These are phyloP conservation scores for Suillus americanus DNA, from an alignment of 768 basidiomycete species.

Conservation along the genomic window DNA sequence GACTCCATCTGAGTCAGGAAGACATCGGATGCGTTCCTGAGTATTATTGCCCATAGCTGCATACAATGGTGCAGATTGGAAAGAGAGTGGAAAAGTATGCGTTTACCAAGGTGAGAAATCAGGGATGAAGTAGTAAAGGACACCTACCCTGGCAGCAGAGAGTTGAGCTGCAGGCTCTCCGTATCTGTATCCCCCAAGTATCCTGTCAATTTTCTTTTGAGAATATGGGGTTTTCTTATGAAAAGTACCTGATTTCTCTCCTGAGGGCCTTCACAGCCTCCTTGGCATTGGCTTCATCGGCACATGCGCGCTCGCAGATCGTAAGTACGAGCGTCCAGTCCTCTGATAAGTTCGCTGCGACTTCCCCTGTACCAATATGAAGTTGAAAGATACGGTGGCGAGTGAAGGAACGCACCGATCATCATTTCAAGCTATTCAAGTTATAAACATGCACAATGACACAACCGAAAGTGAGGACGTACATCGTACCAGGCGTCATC, in stretches of 20 bases:
- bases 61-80: neutral
- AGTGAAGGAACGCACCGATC: slow-evolving; percentile 51
- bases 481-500: no score
- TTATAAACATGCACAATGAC: no score
- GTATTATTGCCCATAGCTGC: slow-evolving; percentile 88
- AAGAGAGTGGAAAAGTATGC: neutral
- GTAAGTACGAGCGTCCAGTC: slow-evolving; percentile 83
- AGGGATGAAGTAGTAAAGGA: neutral
- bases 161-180: slow-evolving; percentile 74
- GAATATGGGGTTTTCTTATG: no score
- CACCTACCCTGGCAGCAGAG: slow-evolving; percentile 68
- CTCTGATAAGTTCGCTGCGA: slow-evolving; percentile 76
- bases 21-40: slow-evolving; percentile 71
- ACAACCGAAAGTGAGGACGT: no score
- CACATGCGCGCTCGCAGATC: slow-evolving; percentile 80
- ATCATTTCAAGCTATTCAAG: no score
- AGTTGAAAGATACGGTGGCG: neutral
- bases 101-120: neutral
- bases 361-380: slow-evolving; percentile 46
- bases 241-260: slow-evolving; percentile 73
- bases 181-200: slow-evolving; percentile 41
- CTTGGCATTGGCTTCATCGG: slow-evolving; percentile 70
- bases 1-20: slow-evolving; percentile 70
- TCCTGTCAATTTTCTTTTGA: no score
- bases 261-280: slow-evolving; percentile 81